Percentiles rank a stretch among this genome's conserved stretches.
phyloP scores from a whole-genome alignment of 345 rosid species.

The Brassica incana region DNA sequence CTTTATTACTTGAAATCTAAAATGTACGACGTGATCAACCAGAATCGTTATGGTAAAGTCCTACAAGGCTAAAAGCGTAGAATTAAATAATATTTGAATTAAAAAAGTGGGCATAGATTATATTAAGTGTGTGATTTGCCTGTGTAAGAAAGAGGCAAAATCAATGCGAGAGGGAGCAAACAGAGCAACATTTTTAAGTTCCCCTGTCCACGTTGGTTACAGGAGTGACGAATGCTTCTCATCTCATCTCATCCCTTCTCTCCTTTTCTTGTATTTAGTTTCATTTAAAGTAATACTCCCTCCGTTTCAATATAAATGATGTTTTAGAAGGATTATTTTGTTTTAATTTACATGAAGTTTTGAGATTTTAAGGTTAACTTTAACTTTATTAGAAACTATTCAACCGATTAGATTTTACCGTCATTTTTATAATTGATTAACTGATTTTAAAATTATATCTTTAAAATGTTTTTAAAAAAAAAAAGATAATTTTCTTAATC shows the following conservation, averaged over 20 bases:
- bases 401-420: no score
- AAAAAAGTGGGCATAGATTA: background rate
- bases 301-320: no score
- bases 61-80: background rate
- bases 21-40: background rate
- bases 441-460: no score
- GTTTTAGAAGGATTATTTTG: no score
- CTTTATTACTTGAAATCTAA: background rate
- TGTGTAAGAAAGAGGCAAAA: background rate
- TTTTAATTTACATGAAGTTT: no score
- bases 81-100: background rate
- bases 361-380: no score
- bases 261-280: background rate
- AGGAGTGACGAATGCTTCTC: background rate
- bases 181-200: slow-evolving; percentile 13
- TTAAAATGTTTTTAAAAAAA: no score
- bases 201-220: slow-evolving; percentile 25
- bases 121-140: background rate
- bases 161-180: background rate
- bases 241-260: slow-evolving; percentile 5
- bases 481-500: no score
- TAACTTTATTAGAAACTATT: no score
- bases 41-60: background rate
- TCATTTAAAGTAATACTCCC: background rate
- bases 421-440: no score